A percentile compares a stretch with the other conserved stretches of the same genome.
These are phyloP conservation scores for Boletus bicolor DNA, from an alignment of 768 basidiomycete genomes.

Conservation along the genomic window DNA sequence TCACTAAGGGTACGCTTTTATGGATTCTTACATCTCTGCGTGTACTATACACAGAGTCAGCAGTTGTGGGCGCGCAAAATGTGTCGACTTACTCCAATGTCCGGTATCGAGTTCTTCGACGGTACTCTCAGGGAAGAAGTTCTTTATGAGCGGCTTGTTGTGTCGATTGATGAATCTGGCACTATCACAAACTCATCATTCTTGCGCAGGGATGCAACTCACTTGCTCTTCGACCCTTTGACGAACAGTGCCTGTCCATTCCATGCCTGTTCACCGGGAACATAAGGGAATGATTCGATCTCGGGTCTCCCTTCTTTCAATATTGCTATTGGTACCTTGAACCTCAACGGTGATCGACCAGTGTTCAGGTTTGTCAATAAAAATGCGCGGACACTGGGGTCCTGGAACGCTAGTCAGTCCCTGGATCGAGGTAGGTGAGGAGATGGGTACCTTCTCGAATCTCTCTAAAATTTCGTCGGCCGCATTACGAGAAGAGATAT, in stretches of 20 bases:
- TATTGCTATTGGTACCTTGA: conserved; percentile 71
- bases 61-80: background rate
- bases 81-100: conserved; percentile 73
- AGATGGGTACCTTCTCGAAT: conserved; percentile 56
- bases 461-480: conserved; percentile 63
- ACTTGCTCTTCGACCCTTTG: conserved; percentile 78
- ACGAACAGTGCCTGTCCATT: conserved; percentile 66
- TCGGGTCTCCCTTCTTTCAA: conserved; percentile 56
- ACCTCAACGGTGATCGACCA: conserved; percentile 44
- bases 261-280: conserved; percentile 50
- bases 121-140: conserved; percentile 71
- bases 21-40: conserved; percentile 57
- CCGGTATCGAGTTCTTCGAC: conserved; percentile 68
- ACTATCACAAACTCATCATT: conserved; percentile 1
- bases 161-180: conserved; percentile 69
- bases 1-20: background rate
- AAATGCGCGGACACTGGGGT: conserved; percentile 72
- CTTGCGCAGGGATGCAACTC: conserved; percentile 20
- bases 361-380: conserved; percentile 75
- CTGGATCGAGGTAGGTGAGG: too few species aligned
- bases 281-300: conserved; percentile 80
- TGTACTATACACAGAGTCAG: conserved; percentile 53
- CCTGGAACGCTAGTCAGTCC: conserved; percentile 43
- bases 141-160: conserved; percentile 56
- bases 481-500: conserved; percentile 59